Evolutionary conservation across 2,329 filamentous ascomycete genomes (phyloP), one percentile per base, ranked within the genome.

Genomic region (Davidsoniella virescens): DNA sequence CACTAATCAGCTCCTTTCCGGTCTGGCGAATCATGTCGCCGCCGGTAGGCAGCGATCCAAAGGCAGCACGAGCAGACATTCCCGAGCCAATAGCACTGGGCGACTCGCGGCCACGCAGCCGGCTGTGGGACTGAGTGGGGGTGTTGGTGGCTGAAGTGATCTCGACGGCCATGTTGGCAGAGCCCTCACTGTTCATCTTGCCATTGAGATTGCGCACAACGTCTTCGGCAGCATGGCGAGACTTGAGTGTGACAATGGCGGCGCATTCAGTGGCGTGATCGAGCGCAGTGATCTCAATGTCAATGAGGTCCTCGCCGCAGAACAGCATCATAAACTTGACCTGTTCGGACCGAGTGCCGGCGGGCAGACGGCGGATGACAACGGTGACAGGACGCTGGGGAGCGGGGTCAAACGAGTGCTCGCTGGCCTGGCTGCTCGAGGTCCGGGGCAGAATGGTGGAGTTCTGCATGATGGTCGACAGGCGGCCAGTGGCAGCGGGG

Each of bases 1-100:
- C 76, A 56, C 76, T 81, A 63, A 87, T 87, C 47, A 87, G 67
- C 2, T 78, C 75, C 63, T 86, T 87, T 57, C 83, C 80, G 2
- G 76, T 75, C 37, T 76, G 69, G 51, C 76, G 71, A 14, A 69
- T 65, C 46, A 72, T 70, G 53, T 80, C 78, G n/a, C 69, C 68
- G n/a, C 39, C 46, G 5, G 26, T 46, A 16, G 43, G 51, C 3
- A 49, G 47, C 6, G 43, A 33, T 39, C 47, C 44, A 49, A 49
- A 53, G 25, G 51, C 47, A 23, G 47, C 48, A 25, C 42, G 44
- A 16, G 51, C 39, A 16, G 41, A 40, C 4, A 49, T 38, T 42
- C 41, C 38, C 18, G 47, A 49, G 6, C 47, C 38, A 42, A 40
- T 42, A 4, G 38, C 47, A 8, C 38, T 36, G 9, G 51, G 51